Conservation (phyloP, 805 yeast species). For the Limtongia smithiae region DNA sequence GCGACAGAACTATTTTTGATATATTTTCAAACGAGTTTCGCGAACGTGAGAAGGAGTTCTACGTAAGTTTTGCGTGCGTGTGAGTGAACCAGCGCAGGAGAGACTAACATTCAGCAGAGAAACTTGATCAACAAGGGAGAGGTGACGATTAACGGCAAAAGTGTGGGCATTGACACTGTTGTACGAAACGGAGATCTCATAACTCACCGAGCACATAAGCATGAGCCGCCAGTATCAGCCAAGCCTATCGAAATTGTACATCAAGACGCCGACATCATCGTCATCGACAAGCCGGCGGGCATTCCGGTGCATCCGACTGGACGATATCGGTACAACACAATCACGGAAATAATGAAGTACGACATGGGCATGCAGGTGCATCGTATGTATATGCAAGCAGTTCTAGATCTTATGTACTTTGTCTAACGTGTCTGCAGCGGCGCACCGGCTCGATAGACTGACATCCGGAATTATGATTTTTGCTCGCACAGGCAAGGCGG, state of each 20-base stretch:
- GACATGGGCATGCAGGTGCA: constrained; percentile 68
- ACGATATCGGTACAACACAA: constrained; percentile 67
- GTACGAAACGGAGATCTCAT: constrained; percentile 81
- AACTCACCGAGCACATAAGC: constrained; percentile 75
- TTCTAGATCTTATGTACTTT: neutral
- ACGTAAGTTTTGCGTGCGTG: too few relatives aligned
- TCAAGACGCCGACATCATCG: constrained; percentile 72
- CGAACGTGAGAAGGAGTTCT: constrained; percentile 66
- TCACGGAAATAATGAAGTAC: constrained; percentile 71
- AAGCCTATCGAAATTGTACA: constrained; percentile 59
- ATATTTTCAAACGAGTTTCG: constrained; percentile 82
- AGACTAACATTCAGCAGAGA: neutral
- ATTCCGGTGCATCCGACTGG: constrained; percentile 95
- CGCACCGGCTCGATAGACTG: constrained; percentile 82
- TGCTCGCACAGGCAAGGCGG: constrained; percentile 76
- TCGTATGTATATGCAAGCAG: constrained; percentile 33
- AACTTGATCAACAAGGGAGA: constrained; percentile 66
- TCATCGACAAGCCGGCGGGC: constrained; percentile 91
- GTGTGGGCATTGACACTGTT: constrained; percentile 60
- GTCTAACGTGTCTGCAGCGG: constrained; percentile 44
- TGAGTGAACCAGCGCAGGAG: neutral
- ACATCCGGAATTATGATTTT: constrained; percentile 93
- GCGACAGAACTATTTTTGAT: constrained; percentile 74
- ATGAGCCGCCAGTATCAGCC: constrained; percentile 79
- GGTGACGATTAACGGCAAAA: constrained; percentile 66